Percentiles rank a stretch among this genome's conserved stretches.
These are phyloP conservation scores for Pisolithus thermaeus DNA, from an alignment of 1,284 basidiomycete genomes.

Conservation along the genomic window DNA sequence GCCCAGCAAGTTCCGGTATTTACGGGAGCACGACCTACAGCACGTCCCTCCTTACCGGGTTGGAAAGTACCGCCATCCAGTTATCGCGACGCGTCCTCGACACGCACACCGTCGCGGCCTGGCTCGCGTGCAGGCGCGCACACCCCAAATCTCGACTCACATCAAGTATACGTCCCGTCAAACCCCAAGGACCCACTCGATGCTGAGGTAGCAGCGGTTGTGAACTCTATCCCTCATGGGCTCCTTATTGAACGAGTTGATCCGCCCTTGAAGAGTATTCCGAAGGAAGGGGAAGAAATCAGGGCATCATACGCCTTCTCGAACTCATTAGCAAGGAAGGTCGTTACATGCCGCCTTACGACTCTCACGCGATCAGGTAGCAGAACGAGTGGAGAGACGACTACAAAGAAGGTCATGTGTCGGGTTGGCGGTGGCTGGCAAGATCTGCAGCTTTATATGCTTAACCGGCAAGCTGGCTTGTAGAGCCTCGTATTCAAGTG, in stretches of 20 bases:
- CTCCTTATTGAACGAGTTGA: conserved; percentile 76
- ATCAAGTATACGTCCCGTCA: conserved; percentile 55
- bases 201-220: conserved; percentile 67
- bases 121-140: conserved; percentile 56
- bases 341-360: conserved; percentile 75
- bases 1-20: conserved; percentile 52
- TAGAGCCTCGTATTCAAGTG: conserved; percentile 12
- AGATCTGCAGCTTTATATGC: conserved; percentile 74
- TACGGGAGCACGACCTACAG: conserved; percentile 36
- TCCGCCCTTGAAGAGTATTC: conserved; percentile 58
- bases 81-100: conserved; percentile 53
- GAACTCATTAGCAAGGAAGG: conserved; percentile 62
- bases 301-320: conserved; percentile 80
- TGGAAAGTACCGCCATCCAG: conserved; percentile 65
- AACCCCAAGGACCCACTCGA: conserved; percentile 79
- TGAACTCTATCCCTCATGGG: conserved; percentile 71
- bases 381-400: conserved; percentile 37
- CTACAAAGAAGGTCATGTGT: conserved; percentile 78
- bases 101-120: conserved; percentile 59
- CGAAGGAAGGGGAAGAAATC: conserved; percentile 72
- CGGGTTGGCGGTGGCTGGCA: conserved; percentile 87
- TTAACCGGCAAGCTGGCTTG: conserved; percentile 62
- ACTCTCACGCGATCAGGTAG: conserved; percentile 61
- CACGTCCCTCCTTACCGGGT: conserved; percentile 33
- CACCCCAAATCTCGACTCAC: conserved; percentile 50